phyloP scores from a whole-genome alignment of 495 filamentous ascomycete genomes.

The Hypoxylon subgilvum region DNA sequence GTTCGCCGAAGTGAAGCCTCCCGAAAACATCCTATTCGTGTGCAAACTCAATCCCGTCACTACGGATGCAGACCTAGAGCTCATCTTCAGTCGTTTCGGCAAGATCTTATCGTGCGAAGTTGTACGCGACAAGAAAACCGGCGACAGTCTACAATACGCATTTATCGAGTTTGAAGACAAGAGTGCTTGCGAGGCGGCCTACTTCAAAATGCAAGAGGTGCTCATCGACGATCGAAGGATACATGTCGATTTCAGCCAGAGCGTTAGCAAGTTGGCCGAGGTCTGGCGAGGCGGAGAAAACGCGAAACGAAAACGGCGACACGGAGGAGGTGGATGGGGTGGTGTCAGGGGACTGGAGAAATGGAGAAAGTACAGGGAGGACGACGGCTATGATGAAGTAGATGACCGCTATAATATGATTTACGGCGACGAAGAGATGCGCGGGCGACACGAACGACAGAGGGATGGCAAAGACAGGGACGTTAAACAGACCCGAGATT shows the following conservation, averaged over 20 bases:
- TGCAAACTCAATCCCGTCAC: conserved; percentile 99
- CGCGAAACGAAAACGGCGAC: conserved; percentile 76
- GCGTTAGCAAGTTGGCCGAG: conserved; percentile 88
- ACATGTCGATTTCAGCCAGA: conserved; percentile 98
- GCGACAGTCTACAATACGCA: conserved; percentile 94
- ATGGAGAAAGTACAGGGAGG: conserved; percentile 84
- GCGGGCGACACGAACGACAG: conserved; percentile 49
- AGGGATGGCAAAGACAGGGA: conserved; percentile 23
- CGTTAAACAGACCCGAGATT: conserved; percentile 20
- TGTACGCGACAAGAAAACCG: conserved; percentile 90
- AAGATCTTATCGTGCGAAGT: conserved; percentile 95
- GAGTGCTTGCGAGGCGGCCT: conserved; percentile 90
- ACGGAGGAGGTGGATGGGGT: conserved; percentile 86
- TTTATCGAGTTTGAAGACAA: conserved; percentile 97
- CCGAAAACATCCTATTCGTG: conserved; percentile 96
- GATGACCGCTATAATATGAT: conserved; percentile 75
- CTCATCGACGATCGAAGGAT: conserved; percentile 97
- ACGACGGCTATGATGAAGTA: conserved; percentile 57
- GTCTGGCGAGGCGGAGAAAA: conserved; percentile 90
- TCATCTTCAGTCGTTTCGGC: conserved; percentile 97
- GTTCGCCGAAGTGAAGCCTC: conserved; percentile 96
- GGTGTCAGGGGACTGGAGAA: conserved; percentile 86
- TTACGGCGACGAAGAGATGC: conserved; percentile 75
- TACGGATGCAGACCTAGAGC: conserved; percentile 86
- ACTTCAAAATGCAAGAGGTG: conserved; percentile 97